A percentile compares a stretch with the other conserved stretches of the same genome.
Conservation (phyloP, 2,329 filamentous ascomycete species). For the Fusarium tricinctum region DNA sequence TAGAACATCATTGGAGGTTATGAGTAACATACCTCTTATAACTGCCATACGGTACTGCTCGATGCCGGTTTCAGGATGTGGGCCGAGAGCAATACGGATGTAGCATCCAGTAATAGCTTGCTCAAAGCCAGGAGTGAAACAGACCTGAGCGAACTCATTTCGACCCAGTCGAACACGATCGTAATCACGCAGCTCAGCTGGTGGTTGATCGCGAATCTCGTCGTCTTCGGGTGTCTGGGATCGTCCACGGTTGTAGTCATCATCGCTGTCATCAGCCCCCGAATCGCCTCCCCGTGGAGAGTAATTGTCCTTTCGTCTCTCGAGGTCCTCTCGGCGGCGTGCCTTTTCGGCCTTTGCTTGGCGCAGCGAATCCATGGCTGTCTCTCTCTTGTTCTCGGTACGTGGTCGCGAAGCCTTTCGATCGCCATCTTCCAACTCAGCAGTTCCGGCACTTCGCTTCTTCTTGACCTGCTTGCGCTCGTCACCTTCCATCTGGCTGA, state of each 20-base stretch:
- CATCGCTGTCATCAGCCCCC: conserved; percentile 78
- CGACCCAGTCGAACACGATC: conserved; percentile 87
- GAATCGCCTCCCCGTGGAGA: conserved; percentile 54
- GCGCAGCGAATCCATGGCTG: conserved; percentile 79
- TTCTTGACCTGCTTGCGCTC: conserved; percentile 68
- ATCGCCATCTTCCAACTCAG: conserved; percentile 81
- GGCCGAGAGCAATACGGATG: conserved; percentile 85
- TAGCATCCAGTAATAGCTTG: conserved; percentile 86
- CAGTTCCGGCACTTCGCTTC: conserved; percentile 83
- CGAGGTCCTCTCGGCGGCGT: conserved; percentile 65
- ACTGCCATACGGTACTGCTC: conserved; percentile 89
- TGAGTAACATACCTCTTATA: conserved; percentile 77
- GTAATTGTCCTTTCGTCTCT: conserved; percentile 69
- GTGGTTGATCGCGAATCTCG: conserved; percentile 76
- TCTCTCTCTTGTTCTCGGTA: conserved; percentile 63
- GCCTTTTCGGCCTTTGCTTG: conserved; percentile 74
- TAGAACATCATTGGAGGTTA: neutral
- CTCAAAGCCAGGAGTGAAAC: conserved; percentile 93
- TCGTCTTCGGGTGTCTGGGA: conserved; percentile 72
- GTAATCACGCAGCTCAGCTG: conserved; percentile 82
- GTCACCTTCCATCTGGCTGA: conserved; percentile 75
- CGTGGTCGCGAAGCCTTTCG: conserved; percentile 81
- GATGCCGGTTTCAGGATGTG: conserved; percentile 77
- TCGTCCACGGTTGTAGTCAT: conserved; percentile 77
- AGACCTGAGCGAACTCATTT: conserved; percentile 88